Evolutionary conservation across 805 yeast genomes (phyloP).

Genomic region (Henningerozyma blattae): DNA sequence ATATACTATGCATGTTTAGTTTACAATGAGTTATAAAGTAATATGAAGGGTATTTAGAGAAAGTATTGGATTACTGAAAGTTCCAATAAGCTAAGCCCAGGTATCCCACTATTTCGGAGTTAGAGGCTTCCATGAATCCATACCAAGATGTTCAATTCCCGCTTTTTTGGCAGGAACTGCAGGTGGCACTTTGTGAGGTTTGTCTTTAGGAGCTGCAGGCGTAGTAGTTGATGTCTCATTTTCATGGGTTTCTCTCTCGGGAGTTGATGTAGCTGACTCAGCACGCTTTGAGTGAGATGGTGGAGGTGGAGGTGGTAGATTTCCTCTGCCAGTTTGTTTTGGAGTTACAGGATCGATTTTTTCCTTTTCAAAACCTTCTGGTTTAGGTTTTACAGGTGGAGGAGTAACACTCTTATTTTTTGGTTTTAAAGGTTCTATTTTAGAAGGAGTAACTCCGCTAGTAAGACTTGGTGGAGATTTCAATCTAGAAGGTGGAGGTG

Average conservation of each 20-base stretch:
- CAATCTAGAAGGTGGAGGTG: not conserved
- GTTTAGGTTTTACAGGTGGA: not conserved
- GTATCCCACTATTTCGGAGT: conserved; percentile 30
- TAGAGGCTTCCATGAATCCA: conserved; percentile 42
- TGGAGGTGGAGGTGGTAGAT: not conserved
- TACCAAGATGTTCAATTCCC: conserved; percentile 13
- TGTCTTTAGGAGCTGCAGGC: not conserved
- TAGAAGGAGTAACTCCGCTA: too few relatives aligned
- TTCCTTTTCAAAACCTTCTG: too few relatives aligned
- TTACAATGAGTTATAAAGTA: too few relatives aligned
- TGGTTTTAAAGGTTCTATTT: not conserved
- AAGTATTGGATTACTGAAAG: too few relatives aligned
- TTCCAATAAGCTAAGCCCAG: too few relatives aligned
- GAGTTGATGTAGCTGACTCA: not conserved
- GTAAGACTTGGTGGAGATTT: not conserved
- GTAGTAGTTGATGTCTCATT: not conserved
- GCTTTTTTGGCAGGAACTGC: conserved; percentile 21
- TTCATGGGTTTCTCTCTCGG: not conserved
- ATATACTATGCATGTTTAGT: too few relatives aligned
- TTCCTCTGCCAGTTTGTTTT: not conserved
- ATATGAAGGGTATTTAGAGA: too few relatives aligned
- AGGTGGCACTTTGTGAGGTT: conserved; percentile 13
- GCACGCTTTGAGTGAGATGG: not conserved
- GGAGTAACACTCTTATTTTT: not conserved
- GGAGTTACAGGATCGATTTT: too few relatives aligned